Base-by-base conservation (phyloP, 2,329 filamentous ascomycete genomes). In the Arachnomyces sp. region DNA sequence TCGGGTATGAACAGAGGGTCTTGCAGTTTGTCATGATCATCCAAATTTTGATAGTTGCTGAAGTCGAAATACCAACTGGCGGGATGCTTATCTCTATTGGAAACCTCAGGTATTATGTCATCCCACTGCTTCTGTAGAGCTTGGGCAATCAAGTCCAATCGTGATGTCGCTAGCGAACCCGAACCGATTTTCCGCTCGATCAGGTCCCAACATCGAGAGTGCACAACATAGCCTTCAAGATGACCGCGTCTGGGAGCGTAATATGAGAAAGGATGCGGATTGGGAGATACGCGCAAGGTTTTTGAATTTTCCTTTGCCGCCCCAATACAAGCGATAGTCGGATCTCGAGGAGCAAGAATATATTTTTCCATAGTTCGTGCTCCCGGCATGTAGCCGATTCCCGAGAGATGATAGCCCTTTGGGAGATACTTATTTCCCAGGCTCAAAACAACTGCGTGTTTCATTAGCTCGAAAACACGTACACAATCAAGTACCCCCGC, bases 1-100 rank as follows among this genome's bases (percentile, higher is more conserved):
- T 35, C 33, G 15, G 33, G 33, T 35, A 35, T 35, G 33, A 35
- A 35, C 33, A 14, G 16, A 35, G 33, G 33, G 17, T 35, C 33
- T 17, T 7, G 16, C 15, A 16, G 33, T 18, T 35, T 17, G 2
- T 14, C 5, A 17, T 16, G 21, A 14, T 33, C 31, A 15, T 35
- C 7, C 15, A 35, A 7, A n/a, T 7, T 21, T 12, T 16, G 15
- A 17, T 17, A 18, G 17, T 5, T 3, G 6, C 6, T 35, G 21
- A 5, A 25, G 5, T 25, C 9, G 21, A 25, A 9, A 9, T 9
- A 9, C 5, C 9, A 5, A 5, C 9, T 9, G 5, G 9, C 9
- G 21, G 21, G 5, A 5, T 5, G 5, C 9, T 5, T 25, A 9
- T 25, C 21, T 9, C 21, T 9, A 25, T 25, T 25, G 21, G 5